Conservation (phyloP, 441 rosid species). For the Syzygium malaccense region DNA sequence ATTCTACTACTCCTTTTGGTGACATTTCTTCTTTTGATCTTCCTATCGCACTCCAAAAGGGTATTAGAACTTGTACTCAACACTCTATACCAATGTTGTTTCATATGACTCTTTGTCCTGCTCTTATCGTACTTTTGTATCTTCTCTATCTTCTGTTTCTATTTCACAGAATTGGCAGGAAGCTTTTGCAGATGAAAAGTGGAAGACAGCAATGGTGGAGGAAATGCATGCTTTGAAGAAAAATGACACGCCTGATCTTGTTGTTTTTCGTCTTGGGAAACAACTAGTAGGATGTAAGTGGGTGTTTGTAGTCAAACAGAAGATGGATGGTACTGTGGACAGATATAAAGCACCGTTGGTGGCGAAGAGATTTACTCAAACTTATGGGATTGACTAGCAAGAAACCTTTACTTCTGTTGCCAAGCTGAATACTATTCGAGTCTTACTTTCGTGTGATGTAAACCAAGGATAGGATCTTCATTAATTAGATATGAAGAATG, state of each 20-base stretch:
- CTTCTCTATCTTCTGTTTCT: background rate
- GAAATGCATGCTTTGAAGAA: background rate
- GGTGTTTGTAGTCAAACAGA: background rate
- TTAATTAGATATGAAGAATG: background rate
- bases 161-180: background rate
- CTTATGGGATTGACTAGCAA: background rate
- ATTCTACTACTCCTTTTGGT: background rate
- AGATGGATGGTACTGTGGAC: background rate
- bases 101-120: background rate
- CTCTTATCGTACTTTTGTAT: background rate
- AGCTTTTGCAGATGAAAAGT: background rate
- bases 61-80: background rate
- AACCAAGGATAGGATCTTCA: background rate
- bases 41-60: background rate
- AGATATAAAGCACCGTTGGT: background rate
- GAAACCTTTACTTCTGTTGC: background rate
- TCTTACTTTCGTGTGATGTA: background rate
- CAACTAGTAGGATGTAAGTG: background rate
- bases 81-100: background rate
- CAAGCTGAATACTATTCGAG: background rate
- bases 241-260: background rate
- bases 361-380: background rate
- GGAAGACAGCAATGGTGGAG: background rate
- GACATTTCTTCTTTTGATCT: background rate
- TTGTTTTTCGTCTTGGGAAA: background rate